These are phyloP conservation scores for Sporothrix variecibatus DNA, from an alignment of 2,329 filamentous ascomycete species.

Conservation along the genomic window DNA sequence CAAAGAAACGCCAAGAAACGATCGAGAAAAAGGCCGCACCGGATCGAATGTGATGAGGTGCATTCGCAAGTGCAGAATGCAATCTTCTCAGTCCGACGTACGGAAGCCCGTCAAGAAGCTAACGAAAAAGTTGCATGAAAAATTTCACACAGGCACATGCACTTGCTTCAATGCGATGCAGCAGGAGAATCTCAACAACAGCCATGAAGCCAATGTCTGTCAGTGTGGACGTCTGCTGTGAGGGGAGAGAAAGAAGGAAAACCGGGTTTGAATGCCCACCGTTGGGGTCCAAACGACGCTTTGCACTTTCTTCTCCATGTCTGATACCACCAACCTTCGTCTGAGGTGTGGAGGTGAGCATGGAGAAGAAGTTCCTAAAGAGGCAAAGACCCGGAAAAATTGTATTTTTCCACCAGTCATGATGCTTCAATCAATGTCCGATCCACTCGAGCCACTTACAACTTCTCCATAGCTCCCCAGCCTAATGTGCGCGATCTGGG, in stretches of 20 bases:
- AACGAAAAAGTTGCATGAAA: not conserved
- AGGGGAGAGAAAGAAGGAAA: not conserved
- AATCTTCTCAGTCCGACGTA: not conserved
- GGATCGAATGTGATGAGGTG: not conserved
- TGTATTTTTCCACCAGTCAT: conserved; percentile 22
- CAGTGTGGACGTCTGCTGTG: not conserved
- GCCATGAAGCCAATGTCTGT: not conserved
- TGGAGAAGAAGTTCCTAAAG: conserved; percentile 12
- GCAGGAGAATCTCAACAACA: too few relatives aligned
- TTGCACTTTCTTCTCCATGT: conserved; percentile 10
- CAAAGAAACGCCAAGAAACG: not conserved
- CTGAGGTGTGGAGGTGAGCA: conserved; percentile 13
- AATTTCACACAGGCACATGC: conserved; percentile 1
- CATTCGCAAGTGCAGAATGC: not conserved
- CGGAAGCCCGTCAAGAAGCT: not conserved
- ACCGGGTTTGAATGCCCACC: not conserved
- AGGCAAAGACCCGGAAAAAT: conserved; percentile 21
- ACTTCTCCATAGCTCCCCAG: not conserved
- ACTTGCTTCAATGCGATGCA: not conserved
- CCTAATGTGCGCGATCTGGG: conserved; percentile 12
- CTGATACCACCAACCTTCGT: not conserved
- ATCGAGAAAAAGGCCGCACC: not conserved
- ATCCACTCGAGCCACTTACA: not conserved
- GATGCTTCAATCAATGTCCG: not conserved
- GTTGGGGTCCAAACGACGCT: not conserved